Evolutionary conservation across 192 early-diverging fungal genomes (phyloP), one percentile per base, ranked within the genome.

Genomic region (Funneliformis geosporum): DNA sequence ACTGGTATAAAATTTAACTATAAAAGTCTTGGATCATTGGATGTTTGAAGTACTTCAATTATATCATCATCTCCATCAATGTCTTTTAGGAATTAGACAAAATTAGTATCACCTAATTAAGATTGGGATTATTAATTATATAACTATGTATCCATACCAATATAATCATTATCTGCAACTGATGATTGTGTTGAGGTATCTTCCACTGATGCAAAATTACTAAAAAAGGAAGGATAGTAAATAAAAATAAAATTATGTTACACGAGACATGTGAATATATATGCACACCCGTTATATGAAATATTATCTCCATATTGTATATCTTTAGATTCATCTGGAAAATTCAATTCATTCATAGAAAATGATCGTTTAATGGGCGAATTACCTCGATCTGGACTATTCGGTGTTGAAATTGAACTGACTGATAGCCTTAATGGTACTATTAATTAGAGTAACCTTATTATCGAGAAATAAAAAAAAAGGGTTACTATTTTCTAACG

Each of bases 21-120:
- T 55, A 55, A 44, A 44, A 18, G 18, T 55, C 50, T 18, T 55
- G 50, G 18, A 14, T 64, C 62, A 64, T 64, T 64, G 8, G 23
- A 64, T 27, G 62, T 64, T 64, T 64, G 50, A 55, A 55, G 50
- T 16, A 55, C 50, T 18, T 55, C 50, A 55, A 55, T 55, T 18
- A 18, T 28, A 64, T 64, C 62, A 64, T 62, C 16, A 62, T 64
- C 62, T 12, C 62, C 62, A 64, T 64, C 62, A 27, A 64, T 64
- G 27, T 64, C 62, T 64, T 55, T 55, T 33, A 18, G 14, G 50
- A 18, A 55, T 18, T 16, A 55, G 50, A 55, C 50, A 18, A 55
- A 12, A 55, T 55, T 55, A 55, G 50, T 55, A 55, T 55, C 14
- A 18, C 50, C 50, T 50, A 50, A 12, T 6, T 16, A 21, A 55